phyloP scores from a whole-genome alignment of 2,329 filamentous ascomycete species.

The Dichotomopilus funicola region DNA sequence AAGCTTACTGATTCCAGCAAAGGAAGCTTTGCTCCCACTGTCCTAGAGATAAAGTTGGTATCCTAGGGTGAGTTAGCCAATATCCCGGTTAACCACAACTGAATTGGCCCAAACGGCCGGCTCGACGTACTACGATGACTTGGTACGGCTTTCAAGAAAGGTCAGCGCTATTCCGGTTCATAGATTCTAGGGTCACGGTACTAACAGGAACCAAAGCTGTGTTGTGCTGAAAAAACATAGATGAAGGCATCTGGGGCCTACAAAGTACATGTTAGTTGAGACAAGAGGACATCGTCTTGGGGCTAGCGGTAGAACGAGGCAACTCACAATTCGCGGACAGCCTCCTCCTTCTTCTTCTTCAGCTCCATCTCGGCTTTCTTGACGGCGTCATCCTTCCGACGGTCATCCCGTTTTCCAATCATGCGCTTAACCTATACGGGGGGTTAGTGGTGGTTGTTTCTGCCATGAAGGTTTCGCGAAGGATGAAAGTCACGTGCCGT shows the following conservation, averaged over 20 bases:
- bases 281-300: not conserved
- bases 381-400: conserved; percentile 55
- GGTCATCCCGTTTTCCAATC: conserved; percentile 72
- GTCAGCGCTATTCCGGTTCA: conserved; percentile 1
- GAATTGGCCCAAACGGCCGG: not conserved
- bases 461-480: not conserved
- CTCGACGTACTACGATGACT: conserved; percentile 55
- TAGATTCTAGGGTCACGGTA: not conserved
- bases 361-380: conserved; percentile 42
- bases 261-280: not conserved
- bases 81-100: not conserved
- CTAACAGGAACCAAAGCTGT: conserved; percentile 64
- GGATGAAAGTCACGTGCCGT: conserved; percentile 20
- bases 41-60: conserved; percentile 87
- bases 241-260: conserved; percentile 70
- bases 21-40: conserved; percentile 84
- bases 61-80: conserved; percentile 30
- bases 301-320: not conserved
- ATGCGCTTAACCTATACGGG: conserved; percentile 62
- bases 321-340: conserved; percentile 65
- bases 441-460: conserved; percentile 12
- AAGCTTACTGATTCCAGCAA: conserved; percentile 75
- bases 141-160: conserved; percentile 51
- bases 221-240: conserved; percentile 87
- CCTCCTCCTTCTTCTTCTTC: conserved; percentile 36